Percentiles rank a stretch among this genome's conserved stretches.
Conservation (phyloP, 805 yeast genomes). For the Starmerella sp. region DNA sequence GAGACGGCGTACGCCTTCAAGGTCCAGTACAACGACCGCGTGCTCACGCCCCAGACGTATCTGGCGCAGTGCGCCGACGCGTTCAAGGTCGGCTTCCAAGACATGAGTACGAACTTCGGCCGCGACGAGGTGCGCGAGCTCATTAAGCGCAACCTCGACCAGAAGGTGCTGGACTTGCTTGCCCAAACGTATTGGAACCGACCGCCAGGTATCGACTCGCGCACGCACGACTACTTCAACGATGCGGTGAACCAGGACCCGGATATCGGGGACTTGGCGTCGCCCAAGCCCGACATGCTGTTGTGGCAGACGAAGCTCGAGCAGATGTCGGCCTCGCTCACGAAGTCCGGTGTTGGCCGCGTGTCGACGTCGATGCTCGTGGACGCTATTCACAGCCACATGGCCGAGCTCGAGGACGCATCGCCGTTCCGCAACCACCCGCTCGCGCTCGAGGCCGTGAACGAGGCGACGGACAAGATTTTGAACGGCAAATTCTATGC, state of each 20-base stretch:
- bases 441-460: conserved; percentile 67
- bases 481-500: conserved; percentile 68
- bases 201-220: conserved; percentile 28
- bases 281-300: conserved; percentile 51
- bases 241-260: not conserved
- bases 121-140: conserved; percentile 70
- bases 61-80: conserved; percentile 84
- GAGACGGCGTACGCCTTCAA: conserved; percentile 87
- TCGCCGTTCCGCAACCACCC: conserved; percentile 79
- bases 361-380: conserved; percentile 73
- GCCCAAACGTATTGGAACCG: conserved; percentile 91
- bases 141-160: conserved; percentile 76
- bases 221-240: not conserved
- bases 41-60: conserved; percentile 86
- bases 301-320: conserved; percentile 87
- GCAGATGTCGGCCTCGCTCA: conserved; percentile 66
- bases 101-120: conserved; percentile 70
- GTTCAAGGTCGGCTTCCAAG: conserved; percentile 75
- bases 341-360: conserved; percentile 91
- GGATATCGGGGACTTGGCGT: conserved; percentile 42
- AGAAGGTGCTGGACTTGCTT: conserved; percentile 69
- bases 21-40: conserved; percentile 92
- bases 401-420: conserved; percentile 56
- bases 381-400: conserved; percentile 65
- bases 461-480: conserved; percentile 74